Evolutionary conservation across 2,329 filamentous ascomycete genomes (phyloP), one percentile per base, ranked within the genome.

Genomic region (Paracorniculantispora psalliotae): DNA sequence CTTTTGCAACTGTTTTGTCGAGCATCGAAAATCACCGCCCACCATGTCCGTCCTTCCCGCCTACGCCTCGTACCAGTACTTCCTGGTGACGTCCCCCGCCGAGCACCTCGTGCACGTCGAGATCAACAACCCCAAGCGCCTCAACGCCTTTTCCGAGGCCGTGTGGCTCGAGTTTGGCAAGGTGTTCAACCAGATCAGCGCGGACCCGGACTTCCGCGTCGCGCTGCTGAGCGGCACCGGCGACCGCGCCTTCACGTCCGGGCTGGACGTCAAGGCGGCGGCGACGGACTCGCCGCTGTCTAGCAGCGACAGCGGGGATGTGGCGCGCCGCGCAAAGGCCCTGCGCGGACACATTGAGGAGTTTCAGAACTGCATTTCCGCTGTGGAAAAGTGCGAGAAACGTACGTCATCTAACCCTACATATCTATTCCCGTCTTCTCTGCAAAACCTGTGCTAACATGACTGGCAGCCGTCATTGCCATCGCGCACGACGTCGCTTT

Each of bases 341-440:
- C 67, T 92, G 52, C 82, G 90, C 51, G 81, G 85, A 33, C 82
- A 91, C 70, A 87, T 97, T 60, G 73, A 81, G 61, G 85, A 91
- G 63, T 96, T 97, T 72, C 94, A 99, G 73, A 81, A 82, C 54
- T 89, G 86, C 67, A 86, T 99, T 62, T 81, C 80, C 1, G 81
- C 86, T 15, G 77, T 96, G 56, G 93, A 97, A 72, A 86, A 82
- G 65, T 97, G 93, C 74, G 90, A 94, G 75, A 97, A 97, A 75
- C 91, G 85, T 88, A 73, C 65, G 83, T 78, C 25, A 28, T 25
- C 44, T 49, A 50, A 17, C 15, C 23, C n/a, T 19, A 25, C 8
- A 15, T 49, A 59, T 23, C 10, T n/a, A 59, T 58, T n/a, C 39
- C 48, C 58, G 33, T 21, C 7, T 33, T 7, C 1, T 48, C 2